A percentile compares a stretch with the other conserved stretches of the same genome.
Conservation (phyloP, 305 asterid genomes). For the Fraxinus nigra region DNA sequence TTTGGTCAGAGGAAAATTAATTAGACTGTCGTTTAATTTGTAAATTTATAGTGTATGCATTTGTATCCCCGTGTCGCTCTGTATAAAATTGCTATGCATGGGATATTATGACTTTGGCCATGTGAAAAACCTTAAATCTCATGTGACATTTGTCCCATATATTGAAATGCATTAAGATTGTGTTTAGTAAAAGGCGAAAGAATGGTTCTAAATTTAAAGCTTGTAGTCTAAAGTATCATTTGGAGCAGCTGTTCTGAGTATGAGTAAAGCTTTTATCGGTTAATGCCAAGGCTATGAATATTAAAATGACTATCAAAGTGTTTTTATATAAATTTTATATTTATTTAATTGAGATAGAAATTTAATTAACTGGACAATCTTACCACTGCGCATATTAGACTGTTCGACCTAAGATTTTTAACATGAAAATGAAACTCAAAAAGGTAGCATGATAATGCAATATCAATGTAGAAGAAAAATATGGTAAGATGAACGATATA, state of each 20-base stretch:
- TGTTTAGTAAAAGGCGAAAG: neutral
- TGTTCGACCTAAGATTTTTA: neutral
- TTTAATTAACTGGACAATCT: neutral
- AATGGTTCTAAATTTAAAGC: neutral
- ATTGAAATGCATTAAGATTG: neutral
- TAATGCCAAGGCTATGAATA: too few species aligned
- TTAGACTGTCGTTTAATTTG: neutral
- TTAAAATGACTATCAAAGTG: too few species aligned
- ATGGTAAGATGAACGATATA: neutral
- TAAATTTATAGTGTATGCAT: neutral
- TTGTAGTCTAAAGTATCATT: neutral
- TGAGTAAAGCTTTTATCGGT: neutral
- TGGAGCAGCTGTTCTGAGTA: neutral
- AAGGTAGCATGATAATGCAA: neutral
- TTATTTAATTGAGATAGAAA: too few species aligned
- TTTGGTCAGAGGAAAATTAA: neutral
- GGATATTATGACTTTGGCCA: neutral
- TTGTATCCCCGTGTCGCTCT: slow-evolving; percentile 14
- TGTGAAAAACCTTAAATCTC: neutral
- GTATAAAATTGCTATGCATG: slow-evolving; percentile 17
- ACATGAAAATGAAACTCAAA: neutral
- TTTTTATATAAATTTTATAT: too few species aligned
- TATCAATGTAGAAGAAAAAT: neutral
- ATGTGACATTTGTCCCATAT: neutral
- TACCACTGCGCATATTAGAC: neutral